Percentiles rank a stretch among this genome's conserved stretches.
phyloP scores from a whole-genome alignment of 2,329 filamentous ascomycete species.

The Ophiobolus disseminans region DNA sequence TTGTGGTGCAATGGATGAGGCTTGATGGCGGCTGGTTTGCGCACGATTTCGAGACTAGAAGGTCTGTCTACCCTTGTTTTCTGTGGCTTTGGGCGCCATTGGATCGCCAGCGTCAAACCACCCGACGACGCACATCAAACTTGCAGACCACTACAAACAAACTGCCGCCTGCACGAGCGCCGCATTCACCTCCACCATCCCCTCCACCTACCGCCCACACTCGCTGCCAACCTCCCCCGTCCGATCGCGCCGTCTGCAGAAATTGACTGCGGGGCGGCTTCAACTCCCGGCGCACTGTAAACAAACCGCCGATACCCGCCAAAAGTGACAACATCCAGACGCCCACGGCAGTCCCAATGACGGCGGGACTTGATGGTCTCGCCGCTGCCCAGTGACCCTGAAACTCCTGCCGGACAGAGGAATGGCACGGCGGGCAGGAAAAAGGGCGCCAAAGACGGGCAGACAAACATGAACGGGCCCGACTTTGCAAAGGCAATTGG shows the following conservation, averaged over 20 bases:
- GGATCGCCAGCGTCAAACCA: slow-evolving; percentile 12
- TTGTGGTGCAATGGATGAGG: not conserved
- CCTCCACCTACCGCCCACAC: slow-evolving; percentile 16
- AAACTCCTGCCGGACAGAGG: slow-evolving; percentile 26
- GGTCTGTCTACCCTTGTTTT: slow-evolving; percentile 7
- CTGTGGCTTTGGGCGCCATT: slow-evolving; percentile 1
- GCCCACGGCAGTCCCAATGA: slow-evolving; percentile 26
- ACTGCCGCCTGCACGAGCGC: not conserved
- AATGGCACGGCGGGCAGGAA: slow-evolving; percentile 41
- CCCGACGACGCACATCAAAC: slow-evolving; percentile 5
- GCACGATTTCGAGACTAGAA: slow-evolving; percentile 1
- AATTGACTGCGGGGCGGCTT: slow-evolving; percentile 7
- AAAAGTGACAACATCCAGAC: slow-evolving; percentile 7
- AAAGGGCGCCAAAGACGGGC: slow-evolving; percentile 35
- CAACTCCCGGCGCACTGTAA: slow-evolving; percentile 14
- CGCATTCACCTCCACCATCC: slow-evolving; percentile 5
- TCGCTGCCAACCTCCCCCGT: slow-evolving; percentile 12
- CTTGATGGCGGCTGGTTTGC: not conserved
- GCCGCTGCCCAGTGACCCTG: slow-evolving; percentile 31
- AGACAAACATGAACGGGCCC: slow-evolving; percentile 41
- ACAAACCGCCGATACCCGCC: slow-evolving; percentile 7
- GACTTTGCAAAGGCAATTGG: slow-evolving; percentile 51
- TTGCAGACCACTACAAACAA: slow-evolving; percentile 1
- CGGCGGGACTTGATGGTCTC: slow-evolving; percentile 31
- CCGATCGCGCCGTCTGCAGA: not conserved